Percentiles rank a stretch among this genome's conserved stretches.
phyloP scores from a whole-genome alignment of 225 moss, liverwort and hornwort species.

The Climacium dendroides region DNA sequence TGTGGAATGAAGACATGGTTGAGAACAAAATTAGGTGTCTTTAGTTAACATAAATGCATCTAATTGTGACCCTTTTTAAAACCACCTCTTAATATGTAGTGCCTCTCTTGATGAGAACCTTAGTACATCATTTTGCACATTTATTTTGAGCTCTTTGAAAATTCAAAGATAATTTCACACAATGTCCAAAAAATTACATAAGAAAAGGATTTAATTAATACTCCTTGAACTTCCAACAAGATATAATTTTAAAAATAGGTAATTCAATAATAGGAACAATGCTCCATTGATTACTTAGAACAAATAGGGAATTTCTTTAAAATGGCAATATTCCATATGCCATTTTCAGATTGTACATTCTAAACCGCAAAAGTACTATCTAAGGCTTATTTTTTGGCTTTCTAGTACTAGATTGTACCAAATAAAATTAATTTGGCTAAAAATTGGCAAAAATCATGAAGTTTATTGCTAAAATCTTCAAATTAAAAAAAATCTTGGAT shows the following conservation, averaged over 20 bases:
- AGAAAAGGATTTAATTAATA: neutral
- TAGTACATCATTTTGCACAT: accelerated
- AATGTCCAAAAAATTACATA: neutral
- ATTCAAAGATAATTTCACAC: neutral
- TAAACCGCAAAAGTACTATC: too few relatives aligned
- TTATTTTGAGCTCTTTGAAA: neutral
- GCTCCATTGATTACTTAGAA: neutral
- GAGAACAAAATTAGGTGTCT: neutral
- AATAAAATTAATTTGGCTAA: too few relatives aligned
- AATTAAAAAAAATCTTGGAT: too few relatives aligned
- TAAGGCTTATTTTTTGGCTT: too few relatives aligned
- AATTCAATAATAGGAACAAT: neutral
- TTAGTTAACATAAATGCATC: neutral
- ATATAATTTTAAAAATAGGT: neutral
- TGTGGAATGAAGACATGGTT: neutral
- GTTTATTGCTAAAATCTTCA: too few relatives aligned
- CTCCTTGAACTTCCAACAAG: neutral
- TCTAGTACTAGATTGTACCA: too few relatives aligned
- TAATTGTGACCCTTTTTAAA: too few relatives aligned
- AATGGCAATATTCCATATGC: too few relatives aligned
- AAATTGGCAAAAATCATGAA: too few relatives aligned
- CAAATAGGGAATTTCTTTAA: too few relatives aligned
- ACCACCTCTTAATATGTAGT: accelerated
- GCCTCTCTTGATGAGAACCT: neutral
- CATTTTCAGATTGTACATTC: too few relatives aligned